These are phyloP conservation scores for Crithidia mellificae DNA, from an alignment of 208 protist genomes.

Conservation along the genomic window DNA sequence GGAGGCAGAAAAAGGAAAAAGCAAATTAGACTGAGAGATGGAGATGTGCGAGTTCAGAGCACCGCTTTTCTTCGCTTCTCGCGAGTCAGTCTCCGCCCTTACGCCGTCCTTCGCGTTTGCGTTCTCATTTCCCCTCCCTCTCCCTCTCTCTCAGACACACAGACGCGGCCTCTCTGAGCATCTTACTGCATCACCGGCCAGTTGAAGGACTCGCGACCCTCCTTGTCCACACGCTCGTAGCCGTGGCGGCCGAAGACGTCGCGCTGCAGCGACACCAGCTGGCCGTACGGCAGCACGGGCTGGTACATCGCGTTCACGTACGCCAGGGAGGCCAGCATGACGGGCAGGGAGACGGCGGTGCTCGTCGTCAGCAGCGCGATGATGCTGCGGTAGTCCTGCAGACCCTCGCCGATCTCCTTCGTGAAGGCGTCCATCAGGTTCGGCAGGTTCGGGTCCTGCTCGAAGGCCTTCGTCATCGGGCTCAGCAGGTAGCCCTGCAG, in stretches of 20 bases:
- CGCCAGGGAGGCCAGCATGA: conserved; percentile 70
- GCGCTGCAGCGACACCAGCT: conserved; percentile 91
- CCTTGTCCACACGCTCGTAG: conserved; percentile 86
- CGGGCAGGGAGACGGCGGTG: conserved; percentile 70
- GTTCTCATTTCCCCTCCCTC: background rate
- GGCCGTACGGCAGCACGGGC: conserved; percentile 72
- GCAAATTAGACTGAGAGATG: too few relatives aligned
- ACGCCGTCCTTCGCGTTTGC: background rate
- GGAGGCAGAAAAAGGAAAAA: too few relatives aligned
- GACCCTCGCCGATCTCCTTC: conserved; percentile 74
- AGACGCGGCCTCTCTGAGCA: background rate
- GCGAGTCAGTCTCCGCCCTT: too few relatives aligned
- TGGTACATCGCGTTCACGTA: conserved; percentile 91
- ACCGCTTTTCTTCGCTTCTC: too few relatives aligned
- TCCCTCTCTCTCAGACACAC: background rate
- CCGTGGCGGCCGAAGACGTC: conserved; percentile 92
- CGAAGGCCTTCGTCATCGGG: conserved; percentile 90
- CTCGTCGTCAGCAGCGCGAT: conserved; percentile 50
- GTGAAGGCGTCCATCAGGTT: conserved; percentile 89
- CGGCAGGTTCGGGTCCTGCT: conserved; percentile 80
- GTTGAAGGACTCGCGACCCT: conserved; percentile 72
- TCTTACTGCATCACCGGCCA: conserved; percentile 87
- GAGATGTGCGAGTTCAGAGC: too few relatives aligned
- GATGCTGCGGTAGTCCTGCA: conserved; percentile 72
- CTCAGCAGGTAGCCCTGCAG: conserved; percentile 85